Percentiles rank a stretch among this genome's conserved stretches.
These are phyloP conservation scores for Aspergillus funiculosus DNA, from an alignment of 495 filamentous ascomycete genomes.

Conservation along the genomic window DNA sequence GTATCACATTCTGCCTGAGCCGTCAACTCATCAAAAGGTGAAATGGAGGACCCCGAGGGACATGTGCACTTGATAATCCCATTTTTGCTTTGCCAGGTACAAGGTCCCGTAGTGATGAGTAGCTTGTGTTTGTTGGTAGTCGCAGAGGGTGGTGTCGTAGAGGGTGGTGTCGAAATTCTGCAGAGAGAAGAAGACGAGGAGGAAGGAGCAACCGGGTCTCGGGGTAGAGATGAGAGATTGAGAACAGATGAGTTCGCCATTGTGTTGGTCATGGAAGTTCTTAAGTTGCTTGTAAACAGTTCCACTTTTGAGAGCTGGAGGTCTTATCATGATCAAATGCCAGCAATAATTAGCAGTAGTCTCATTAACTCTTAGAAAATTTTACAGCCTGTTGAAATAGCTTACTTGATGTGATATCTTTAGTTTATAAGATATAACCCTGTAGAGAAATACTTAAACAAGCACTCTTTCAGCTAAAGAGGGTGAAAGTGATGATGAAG, in stretches of 20 bases:
- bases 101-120: constrained; percentile 10
- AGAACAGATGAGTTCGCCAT: constrained; percentile 1
- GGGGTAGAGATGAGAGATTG: neutral
- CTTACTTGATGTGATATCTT: constrained; percentile 6
- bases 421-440: neutral
- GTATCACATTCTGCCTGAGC: constrained; percentile 1
- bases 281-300: constrained; percentile 1
- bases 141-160: constrained; percentile 1
- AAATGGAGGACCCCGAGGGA: constrained; percentile 4
- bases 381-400: constrained; percentile 1
- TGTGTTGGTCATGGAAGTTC: neutral
- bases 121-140: constrained; percentile 6
- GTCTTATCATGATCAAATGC: neutral
- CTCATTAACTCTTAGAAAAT: neutral
- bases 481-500: constrained; percentile 2
- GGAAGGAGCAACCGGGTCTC: neutral
- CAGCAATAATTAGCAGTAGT: constrained; percentile 1
- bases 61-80: constrained; percentile 5
- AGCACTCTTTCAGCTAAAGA: constrained; percentile 5
- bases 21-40: constrained; percentile 6
- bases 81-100: constrained; percentile 7
- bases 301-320: constrained; percentile 1
- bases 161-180: neutral
- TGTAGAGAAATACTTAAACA: neutral
- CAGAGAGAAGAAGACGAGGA: constrained; percentile 2